Evolutionary conservation across 2,329 filamentous ascomycete genomes (phyloP), one percentile per base, ranked within the genome.

Genomic region (Lasiodiplodia sp.): DNA sequence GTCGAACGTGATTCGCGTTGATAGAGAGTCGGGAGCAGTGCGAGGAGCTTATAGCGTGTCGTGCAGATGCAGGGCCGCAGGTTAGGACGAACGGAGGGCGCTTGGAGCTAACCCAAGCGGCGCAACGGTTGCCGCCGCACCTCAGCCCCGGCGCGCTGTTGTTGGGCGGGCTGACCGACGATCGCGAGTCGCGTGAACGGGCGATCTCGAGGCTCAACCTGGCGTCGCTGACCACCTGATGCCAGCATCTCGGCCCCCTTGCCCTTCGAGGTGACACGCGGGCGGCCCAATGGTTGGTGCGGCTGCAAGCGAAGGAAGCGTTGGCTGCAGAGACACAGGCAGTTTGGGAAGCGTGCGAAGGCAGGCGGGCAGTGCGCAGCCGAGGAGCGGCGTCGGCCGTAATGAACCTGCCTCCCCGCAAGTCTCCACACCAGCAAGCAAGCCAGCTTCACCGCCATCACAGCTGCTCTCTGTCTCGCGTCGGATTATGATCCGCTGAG

Each of bases 401-500:
- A 47, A 47, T 47, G 44, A 47, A 47, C 12, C 44, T 18, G 44
- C 44, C 58, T 64, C 60, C 60, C 60, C 60, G 60, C 60, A 64
- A 16, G 44, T 64, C 60, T 64, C 60, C 60, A 64, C 60, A 64
- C 38, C 28, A 64, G 25, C 40, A 63, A 14, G 38, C 57, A 62
- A 16, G 25, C 47, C 47, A 56, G 23, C 64, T 66, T 66, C 64
- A 55, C 64, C 52, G 51, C 64, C 64, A 66, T 58, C 64, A 57
- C 51, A 16, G 31, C 31, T 34, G 8, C 31, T 34, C 63, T 10
- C 38, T 18, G 23, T 21, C 21, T 21, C 34, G 51, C 64, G 38
- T 51, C 64, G 52, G 28, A 57, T 44, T 21, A 37, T 28, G 28
- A 40, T 66, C 64, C 55, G 52, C 69, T 70, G 71, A 68, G 56